Percentiles rank a stretch among this genome's conserved stretches.
Evolutionary conservation across 176 grass and related monocot species (phyloP).

Genomic region (Aegilops sharonensis): DNA sequence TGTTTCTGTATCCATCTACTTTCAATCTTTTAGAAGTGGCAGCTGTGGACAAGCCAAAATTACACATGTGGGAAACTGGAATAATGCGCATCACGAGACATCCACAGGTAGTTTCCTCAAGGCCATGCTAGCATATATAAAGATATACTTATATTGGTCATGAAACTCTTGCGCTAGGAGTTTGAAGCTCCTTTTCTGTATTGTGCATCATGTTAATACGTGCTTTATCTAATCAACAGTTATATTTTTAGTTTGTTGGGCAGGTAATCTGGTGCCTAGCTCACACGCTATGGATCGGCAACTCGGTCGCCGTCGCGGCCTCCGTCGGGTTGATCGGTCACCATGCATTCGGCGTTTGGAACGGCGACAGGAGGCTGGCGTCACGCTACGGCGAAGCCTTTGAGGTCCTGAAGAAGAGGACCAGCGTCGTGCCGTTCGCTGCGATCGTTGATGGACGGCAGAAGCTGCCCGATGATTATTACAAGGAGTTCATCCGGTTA

Average conservation of each 20-base stretch:
- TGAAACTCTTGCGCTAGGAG: not conserved
- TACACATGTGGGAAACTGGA: slow-evolving; percentile 98
- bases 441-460: slow-evolving; percentile 82
- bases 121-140: not conserved
- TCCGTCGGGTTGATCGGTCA: slow-evolving; percentile 75
- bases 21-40: slow-evolving; percentile 98
- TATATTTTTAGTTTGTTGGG: slow-evolving; percentile 64
- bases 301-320: slow-evolving; percentile 65
- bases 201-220: not conserved
- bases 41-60: slow-evolving; percentile 90
- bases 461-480: slow-evolving; percentile 73
- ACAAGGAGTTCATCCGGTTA: slow-evolving; percentile 86
- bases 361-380: slow-evolving; percentile 72
- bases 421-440: slow-evolving; percentile 80
- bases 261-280: slow-evolving; percentile 97
- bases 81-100: slow-evolving; percentile 97
- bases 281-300: slow-evolving; percentile 95
- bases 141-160: not conserved
- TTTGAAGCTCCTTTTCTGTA: not conserved
- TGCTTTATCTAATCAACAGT: not conserved
- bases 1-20: slow-evolving; percentile 90
- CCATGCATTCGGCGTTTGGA: slow-evolving; percentile 95
- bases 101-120: slow-evolving; percentile 60
- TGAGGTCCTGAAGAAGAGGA: slow-evolving; percentile 74
- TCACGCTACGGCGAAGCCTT: slow-evolving; percentile 70